Percentiles rank a stretch among this genome's conserved stretches.
phyloP scores from a whole-genome alignment of 2,329 filamentous ascomycete species.

The Coniosporium tulheliwenetii region DNA sequence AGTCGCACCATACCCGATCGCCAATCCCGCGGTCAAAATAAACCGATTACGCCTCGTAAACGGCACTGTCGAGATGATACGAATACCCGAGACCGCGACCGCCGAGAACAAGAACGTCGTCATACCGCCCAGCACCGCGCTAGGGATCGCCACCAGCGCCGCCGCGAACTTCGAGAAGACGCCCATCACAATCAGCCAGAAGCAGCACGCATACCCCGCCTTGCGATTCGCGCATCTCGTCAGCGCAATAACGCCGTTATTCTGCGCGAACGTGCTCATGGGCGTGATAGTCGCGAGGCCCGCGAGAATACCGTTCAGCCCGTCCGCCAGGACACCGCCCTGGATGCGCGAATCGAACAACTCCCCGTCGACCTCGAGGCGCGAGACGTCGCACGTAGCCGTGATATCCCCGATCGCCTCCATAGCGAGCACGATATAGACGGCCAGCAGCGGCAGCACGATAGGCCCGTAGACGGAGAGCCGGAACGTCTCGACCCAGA shows the following conservation, averaged over 20 bases:
- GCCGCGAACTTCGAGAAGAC: constrained; percentile 74
- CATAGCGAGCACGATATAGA: constrained; percentile 55
- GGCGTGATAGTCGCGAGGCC: constrained; percentile 67
- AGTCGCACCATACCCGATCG: constrained; percentile 48
- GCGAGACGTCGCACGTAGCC: constrained; percentile 66
- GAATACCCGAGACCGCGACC: constrained; percentile 62
- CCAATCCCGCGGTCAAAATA: constrained; percentile 60
- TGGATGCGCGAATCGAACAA: constrained; percentile 65
- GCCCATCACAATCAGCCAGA: constrained; percentile 68
- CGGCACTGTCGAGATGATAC: constrained; percentile 54
- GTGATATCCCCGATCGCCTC: constrained; percentile 71
- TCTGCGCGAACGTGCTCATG: constrained; percentile 69
- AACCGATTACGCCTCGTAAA: constrained; percentile 73
- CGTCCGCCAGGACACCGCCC: constrained; percentile 64
- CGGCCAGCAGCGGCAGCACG: constrained; percentile 50
- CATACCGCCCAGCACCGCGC: constrained; percentile 32
- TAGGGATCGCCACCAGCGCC: constrained; percentile 59
- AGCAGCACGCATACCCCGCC: constrained; percentile 62
- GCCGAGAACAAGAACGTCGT: constrained; percentile 66
- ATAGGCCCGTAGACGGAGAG: constrained; percentile 57
- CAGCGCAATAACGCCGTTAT: constrained; percentile 71
- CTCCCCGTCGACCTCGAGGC: constrained; percentile 55
- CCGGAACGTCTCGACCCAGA: constrained; percentile 67
- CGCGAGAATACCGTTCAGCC: constrained; percentile 58
- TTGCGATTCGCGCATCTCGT: constrained; percentile 69